These are phyloP conservation scores for Gardenia jasminoides DNA, from an alignment of 257 asterid species.

Conservation along the genomic window DNA sequence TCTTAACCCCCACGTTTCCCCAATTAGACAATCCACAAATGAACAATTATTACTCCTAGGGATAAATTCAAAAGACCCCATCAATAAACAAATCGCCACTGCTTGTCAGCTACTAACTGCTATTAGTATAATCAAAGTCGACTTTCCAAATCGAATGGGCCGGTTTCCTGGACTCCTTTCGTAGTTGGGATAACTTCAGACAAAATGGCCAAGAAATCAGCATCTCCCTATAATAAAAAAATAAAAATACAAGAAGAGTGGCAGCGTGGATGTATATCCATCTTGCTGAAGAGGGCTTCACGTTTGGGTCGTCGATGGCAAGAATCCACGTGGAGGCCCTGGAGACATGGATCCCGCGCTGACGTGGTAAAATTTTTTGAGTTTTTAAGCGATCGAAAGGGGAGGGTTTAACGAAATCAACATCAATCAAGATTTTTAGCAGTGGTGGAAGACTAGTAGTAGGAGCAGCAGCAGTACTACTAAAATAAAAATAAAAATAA, in stretches of 20 bases:
- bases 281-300: conserved; percentile 47
- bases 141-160: not conserved
- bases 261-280: too few relatives aligned
- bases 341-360: conserved; percentile 50
- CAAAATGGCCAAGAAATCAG: not conserved
- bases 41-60: not conserved
- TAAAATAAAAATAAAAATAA: not conserved
- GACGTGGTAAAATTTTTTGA: conserved; percentile 40
- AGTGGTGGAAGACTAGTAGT: too few relatives aligned
- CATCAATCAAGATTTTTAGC: not conserved
- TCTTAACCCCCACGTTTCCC: not conserved
- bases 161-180: not conserved
- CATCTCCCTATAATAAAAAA: too few relatives aligned
- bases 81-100: too few relatives aligned
- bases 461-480: too few relatives aligned
- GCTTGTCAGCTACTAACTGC: too few relatives aligned
- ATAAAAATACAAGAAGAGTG: too few relatives aligned
- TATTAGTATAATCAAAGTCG: too few relatives aligned
- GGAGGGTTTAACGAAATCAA: conserved; percentile 43
- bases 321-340: conserved; percentile 46
- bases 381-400: conserved; percentile 20
- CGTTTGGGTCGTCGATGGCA: conserved; percentile 40
- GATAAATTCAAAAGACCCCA: not conserved
- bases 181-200: not conserved
- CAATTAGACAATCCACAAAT: not conserved